Base-by-base conservation (phyloP, 106 monocot species). In the Dendrobium huoshanense region DNA sequence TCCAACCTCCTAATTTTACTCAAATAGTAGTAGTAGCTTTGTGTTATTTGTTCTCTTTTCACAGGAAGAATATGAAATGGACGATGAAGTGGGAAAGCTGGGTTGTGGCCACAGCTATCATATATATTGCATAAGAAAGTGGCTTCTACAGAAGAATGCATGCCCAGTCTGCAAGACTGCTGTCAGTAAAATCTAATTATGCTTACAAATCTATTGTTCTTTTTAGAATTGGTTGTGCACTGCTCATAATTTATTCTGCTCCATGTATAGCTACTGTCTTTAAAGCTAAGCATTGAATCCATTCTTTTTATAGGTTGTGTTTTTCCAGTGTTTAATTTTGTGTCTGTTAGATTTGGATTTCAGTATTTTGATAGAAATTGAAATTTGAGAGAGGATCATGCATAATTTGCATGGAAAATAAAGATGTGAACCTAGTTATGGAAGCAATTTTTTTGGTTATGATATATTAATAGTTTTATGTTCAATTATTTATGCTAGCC, bases 161-260 rank as follows among this genome's bases (percentile, higher is more conserved):
- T 99, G 98, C 88, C 98, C 98, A 78, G 88, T 99, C 8, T 99
- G 98, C 85, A 99, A 99, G 85, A 81, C 91, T 41, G 67, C 89
- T 72, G 91, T 90, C 16, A 83, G 78, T 31, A 87, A 83, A 81
- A 72, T 64, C 73, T 93, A 81, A 40, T 55, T 56, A 9, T 40
- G 13, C 51, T 2, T 20, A 17, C 40, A 5, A 20, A 44, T 40
- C 5, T 0, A n/a, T 0, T 22, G 22, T 22, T 61, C 22, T 61
- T 61, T 61, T 22, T 61, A 61, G 22, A 61, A 22, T 19, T 19
- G 22, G 0, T 22, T 79, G 47, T 80, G 27, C 75, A 80, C 27
- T 67, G 51, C 33, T 80, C 40, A 27, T 58, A 48, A 37, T 37
- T 70, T 70, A 16, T 74, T 42, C 4, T 74, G 74, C 74, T 74